phyloP scores from a whole-genome alignment of 2,329 filamentous ascomycete genomes.

The Penicillium sp. region DNA sequence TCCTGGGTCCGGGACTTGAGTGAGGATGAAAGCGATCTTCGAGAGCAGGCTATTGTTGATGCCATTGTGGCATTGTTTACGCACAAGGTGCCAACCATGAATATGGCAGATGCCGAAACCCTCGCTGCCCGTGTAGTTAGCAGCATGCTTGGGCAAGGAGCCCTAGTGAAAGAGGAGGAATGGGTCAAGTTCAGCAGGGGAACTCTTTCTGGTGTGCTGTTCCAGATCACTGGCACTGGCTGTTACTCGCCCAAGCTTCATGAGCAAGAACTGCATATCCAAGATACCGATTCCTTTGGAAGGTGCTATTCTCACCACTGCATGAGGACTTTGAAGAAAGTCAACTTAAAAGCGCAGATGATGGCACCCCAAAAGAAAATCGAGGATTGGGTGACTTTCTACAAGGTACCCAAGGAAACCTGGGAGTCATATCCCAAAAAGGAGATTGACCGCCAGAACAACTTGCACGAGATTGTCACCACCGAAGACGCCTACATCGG shows the following conservation, averaged over 20 bases:
- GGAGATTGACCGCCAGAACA: conserved; percentile 90
- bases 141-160: conserved; percentile 75
- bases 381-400: conserved; percentile 88
- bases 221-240: conserved; percentile 85
- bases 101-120: conserved; percentile 91
- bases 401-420: conserved; percentile 76
- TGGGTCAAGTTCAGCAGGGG: conserved; percentile 92
- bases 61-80: conserved; percentile 87
- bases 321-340: conserved; percentile 90
- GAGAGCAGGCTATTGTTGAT: conserved; percentile 80
- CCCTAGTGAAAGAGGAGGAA: conserved; percentile 85
- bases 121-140: conserved; percentile 75
- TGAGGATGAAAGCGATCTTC: conserved; percentile 86
- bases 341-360: conserved; percentile 75
- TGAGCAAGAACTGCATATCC: conserved; percentile 66
- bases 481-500: conserved; percentile 90
- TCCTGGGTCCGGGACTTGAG: conserved; percentile 85
- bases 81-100: conserved; percentile 96
- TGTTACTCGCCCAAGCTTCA: conserved; percentile 90
- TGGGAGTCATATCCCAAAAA: conserved; percentile 73
- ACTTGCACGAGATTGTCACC: conserved; percentile 91
- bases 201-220: conserved; percentile 83
- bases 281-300: conserved; percentile 60
- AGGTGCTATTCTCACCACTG: conserved; percentile 94
- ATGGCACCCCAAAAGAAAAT: conserved; percentile 67